Percentiles rank a stretch among this genome's conserved stretches.
These are phyloP conservation scores for Sugiyamaella qingdaonensis DNA, from an alignment of 805 yeast genomes.

Conservation along the genomic window DNA sequence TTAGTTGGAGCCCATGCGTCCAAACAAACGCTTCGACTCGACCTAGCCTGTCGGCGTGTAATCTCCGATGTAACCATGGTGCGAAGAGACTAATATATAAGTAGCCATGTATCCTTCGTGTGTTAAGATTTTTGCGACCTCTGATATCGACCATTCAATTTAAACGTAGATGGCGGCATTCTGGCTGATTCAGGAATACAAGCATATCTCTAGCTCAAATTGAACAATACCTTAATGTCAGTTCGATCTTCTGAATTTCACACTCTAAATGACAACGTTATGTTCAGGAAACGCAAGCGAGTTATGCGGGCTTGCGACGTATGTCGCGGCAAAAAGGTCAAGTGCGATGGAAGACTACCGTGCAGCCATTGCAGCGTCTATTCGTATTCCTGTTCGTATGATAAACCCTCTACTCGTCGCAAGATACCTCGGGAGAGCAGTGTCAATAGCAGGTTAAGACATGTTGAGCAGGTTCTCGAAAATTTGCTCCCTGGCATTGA, in stretches of 20 bases:
- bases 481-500: conserved; percentile 39
- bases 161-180: no score
- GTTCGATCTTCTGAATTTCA: no score
- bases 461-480: conserved; percentile 36
- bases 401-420: conserved; percentile 1
- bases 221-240: no score
- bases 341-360: conserved; percentile 13
- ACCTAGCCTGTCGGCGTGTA: background rate
- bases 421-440: conserved; percentile 20
- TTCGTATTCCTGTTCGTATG: conserved; percentile 1
- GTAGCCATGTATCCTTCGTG: no score
- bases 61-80: background rate
- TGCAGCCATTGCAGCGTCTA: conserved; percentile 14
- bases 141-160: no score
- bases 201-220: no score
- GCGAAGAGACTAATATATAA: background rate
- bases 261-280: background rate
- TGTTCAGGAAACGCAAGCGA: background rate
- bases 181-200: no score
- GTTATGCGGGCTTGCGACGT: conserved; percentile 15
- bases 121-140: no score
- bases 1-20: background rate
- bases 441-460: conserved; percentile 33
- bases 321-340: conserved; percentile 15
- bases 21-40: background rate